Evolutionary conservation across 108 stramenopile genomes (phyloP).

Genomic region (Licmophora abbreviata): DNA sequence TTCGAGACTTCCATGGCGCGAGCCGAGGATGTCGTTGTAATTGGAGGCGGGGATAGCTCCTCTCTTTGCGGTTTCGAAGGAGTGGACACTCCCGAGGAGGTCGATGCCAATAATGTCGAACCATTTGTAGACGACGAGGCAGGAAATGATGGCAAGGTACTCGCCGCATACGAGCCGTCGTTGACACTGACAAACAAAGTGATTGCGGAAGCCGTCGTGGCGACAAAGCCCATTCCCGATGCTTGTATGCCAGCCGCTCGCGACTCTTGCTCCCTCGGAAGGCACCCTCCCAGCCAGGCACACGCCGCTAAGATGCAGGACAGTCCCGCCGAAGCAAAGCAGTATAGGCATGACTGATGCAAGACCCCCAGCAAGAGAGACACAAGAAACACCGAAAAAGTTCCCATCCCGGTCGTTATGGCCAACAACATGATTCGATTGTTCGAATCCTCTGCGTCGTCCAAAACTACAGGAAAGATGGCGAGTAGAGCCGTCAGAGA

Average conservation of each 20-base stretch:
- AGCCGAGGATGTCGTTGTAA: constrained; percentile 55
- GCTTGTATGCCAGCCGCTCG: constrained; percentile 5
- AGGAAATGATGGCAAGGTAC: constrained; percentile 12
- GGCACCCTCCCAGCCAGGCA: constrained; percentile 50
- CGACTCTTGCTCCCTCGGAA: constrained; percentile 20
- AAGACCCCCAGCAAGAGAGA: constrained; percentile 62
- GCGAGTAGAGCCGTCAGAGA: constrained; percentile 36
- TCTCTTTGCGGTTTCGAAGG: constrained; percentile 6
- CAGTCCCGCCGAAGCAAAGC: constrained; percentile 64
- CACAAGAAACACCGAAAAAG: constrained; percentile 85
- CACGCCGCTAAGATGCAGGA: constrained; percentile 44
- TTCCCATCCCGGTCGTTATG: constrained; percentile 78
- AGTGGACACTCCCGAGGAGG: constrained; percentile 1
- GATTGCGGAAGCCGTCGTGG: constrained; percentile 13
- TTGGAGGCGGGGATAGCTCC: constrained; percentile 60
- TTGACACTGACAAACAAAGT: constrained; percentile 9
- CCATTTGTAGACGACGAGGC: constrained; percentile 21
- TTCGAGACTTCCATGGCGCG: constrained; percentile 53
- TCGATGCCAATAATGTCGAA: constrained; percentile 4
- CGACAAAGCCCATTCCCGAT: constrained; percentile 8
- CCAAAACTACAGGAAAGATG: constrained; percentile 24
- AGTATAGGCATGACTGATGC: constrained; percentile 73
- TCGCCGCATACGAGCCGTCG: constrained; percentile 1
- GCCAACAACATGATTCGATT: constrained; percentile 62
- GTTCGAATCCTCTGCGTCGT: constrained; percentile 16